These are phyloP conservation scores for Cystobasidium pallidum DNA, from an alignment of 1,284 basidiomycete genomes.

Conservation along the genomic window DNA sequence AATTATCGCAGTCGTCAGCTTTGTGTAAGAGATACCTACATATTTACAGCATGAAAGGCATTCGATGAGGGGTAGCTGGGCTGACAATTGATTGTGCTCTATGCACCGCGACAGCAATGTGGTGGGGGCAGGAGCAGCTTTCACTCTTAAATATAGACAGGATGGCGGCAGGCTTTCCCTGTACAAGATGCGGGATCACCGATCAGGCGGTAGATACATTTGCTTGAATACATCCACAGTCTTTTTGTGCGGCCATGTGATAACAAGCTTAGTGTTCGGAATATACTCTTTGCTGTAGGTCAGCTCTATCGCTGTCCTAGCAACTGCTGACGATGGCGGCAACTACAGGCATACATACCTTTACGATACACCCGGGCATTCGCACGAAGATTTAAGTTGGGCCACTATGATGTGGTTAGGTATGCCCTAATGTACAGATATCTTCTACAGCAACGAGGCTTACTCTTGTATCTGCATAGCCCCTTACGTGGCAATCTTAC, in stretches of 20 bases:
- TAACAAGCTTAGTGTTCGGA: constrained; percentile 17
- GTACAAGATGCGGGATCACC: constrained; percentile 42
- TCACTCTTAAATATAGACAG: constrained; percentile 5
- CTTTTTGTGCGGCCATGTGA: constrained; percentile 29
- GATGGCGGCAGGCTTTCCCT: constrained; percentile 10
- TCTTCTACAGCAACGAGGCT: neutral
- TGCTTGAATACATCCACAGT: constrained; percentile 34
- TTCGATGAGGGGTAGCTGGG: neutral
- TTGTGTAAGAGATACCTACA: constrained; percentile 24
- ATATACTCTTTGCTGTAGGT: constrained; percentile 5
- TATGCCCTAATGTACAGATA: neutral
- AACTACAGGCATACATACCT: neutral
- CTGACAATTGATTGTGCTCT: neutral
- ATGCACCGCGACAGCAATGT: constrained; percentile 19
- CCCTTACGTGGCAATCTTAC: constrained; percentile 27
- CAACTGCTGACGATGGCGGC: neutral
- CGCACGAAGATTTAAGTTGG: constrained; percentile 25
- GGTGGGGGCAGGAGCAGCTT: neutral
- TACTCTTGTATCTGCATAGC: neutral
- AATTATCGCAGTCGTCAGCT: constrained; percentile 19
- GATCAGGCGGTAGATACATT: constrained; percentile 35
- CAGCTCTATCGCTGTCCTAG: neutral
- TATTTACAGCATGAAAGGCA: neutral
- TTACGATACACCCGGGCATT: constrained; percentile 18
- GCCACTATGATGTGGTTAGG: constrained; percentile 33